These are phyloP conservation scores for Crithidia bombi DNA, from an alignment of 208 protist species.

Conservation along the genomic window DNA sequence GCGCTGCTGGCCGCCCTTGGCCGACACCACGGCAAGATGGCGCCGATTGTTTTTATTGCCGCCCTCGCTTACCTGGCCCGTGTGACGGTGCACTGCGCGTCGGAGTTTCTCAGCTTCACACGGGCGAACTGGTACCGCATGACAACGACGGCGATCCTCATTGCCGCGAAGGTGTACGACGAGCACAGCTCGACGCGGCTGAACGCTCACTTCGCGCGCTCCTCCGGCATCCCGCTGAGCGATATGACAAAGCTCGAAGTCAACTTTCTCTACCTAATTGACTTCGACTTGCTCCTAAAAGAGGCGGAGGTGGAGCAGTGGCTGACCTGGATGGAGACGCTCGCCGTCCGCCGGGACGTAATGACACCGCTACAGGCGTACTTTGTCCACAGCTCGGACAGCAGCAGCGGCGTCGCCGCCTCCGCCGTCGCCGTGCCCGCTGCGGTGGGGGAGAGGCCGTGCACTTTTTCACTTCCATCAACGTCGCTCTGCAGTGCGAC, in stretches of 20 bases:
- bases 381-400: conserved; percentile 37
- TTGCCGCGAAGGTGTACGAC: conserved; percentile 90
- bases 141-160: conserved; percentile 65
- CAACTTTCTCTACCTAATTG: conserved; percentile 85
- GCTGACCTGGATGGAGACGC: conserved; percentile 77
- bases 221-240: conserved; percentile 56
- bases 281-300: conserved; percentile 80
- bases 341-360: conserved; percentile 57
- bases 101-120: conserved; percentile 61
- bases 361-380: conserved; percentile 61
- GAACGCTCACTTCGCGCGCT: conserved; percentile 66
- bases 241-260: conserved; percentile 78
- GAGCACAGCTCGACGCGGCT: conserved; percentile 54
- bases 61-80: conserved; percentile 81
- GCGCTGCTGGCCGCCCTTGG: conserved; percentile 24
- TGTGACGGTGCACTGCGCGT: conserved; percentile 52
- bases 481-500: neutral
- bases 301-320: conserved; percentile 79
- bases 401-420: conserved; percentile 9
- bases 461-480: neutral
- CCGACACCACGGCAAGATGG: conserved; percentile 39
- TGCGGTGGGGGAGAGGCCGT: neutral
- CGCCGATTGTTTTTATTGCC: conserved; percentile 80
- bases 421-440: neutral
- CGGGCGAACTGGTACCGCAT: conserved; percentile 81